Evolutionary conservation across 345 rosid species (phyloP), one percentile per base, ranked within the genome.

Genomic region (Gossypium ekmanianum): DNA sequence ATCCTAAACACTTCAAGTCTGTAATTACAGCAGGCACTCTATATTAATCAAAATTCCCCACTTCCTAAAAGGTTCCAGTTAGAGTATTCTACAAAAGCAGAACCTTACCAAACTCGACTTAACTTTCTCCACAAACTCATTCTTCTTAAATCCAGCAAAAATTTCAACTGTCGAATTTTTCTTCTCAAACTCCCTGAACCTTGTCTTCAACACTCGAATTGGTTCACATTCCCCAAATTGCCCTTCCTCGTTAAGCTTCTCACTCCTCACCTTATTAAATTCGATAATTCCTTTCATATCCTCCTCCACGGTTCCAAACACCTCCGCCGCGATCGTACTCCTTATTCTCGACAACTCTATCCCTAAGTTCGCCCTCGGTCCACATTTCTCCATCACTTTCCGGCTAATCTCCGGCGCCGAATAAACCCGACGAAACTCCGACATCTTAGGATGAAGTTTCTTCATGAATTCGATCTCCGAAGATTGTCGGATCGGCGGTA

Each of bases 331-430:
- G 58, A 91, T 84, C 27, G 95, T 94, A 6, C 89, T 91, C 86
- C 81, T 91, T 77, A 90, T 91, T 39, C 92, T 89, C 54, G 97
- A 94, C 63, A 94, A 66, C 79, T 94, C 97, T 3, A 94, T 90
- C 74, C 87, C 90, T 59, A 91, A 74, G 79, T 78, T 91, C 63
- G 94, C 92, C 81, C 86, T 83, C 3, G 97, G 91, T 0, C 84
- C 85, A 97, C 94, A 91, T 83, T 84, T 91, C 89, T 91, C 97
- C 83, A 90, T 78, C 34, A 92, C 98, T 74, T 86, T 90, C 76
- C 90, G 85, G 43, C 98, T 94, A 11, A 94, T 86, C 76, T 88
- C 97, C 62, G 97, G 98, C 26, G 95, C 95, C 34, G 97, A 91
- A 79, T 93, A 95, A n/a, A 85, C 93, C 86, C 96, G 84, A 24